Evolutionary conservation across 306 rosid genomes (phyloP), one percentile per base, ranked within the genome.

Genomic region (Glycine latifolia): DNA sequence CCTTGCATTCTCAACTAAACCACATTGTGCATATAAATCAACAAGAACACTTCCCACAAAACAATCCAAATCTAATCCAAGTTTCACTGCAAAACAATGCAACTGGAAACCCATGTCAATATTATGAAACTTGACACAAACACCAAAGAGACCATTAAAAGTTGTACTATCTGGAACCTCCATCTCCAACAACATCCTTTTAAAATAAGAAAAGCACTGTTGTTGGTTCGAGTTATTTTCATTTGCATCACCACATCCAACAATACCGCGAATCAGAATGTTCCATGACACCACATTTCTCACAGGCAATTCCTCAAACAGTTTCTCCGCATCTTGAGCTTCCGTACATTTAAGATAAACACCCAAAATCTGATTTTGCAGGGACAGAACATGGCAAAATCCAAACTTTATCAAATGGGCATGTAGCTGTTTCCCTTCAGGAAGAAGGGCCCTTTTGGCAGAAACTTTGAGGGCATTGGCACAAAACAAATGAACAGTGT

Each of bases 241-340:
- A 65, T 72, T 41, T 39, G 46, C 54, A 72, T 70, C 50, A 17
- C 84, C 67, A 35, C 81, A 37, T 76, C 82, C 78, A 49, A 84
- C 86, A 77, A 77, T 61, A 67, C 93, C 91, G n/a, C 85, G 88
- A 62, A 92, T 88, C 54, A 86, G 35, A 5, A 88, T 88, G 50
- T 91, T 92, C 95, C 95, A 92, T 0, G 91, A 88, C 17, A 91
- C 94, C 70, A 88, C 92, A 80, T 91, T 90, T 89, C 94, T 91
- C 12, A 5, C 80, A 54, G 71, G 67, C 97, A 92, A 86, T 91
- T 89, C 94, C 53, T 56, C 97, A 39, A 94, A 89, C 91, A 94
- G 52, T 26, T 77, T 87, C 17, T 82, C 71, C 68, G 95, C 97
- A 52, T 81, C 52, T 8, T 46, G 13, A 33, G 81, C 54, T 76